These are phyloP conservation scores for Scheffersomyces stipitis DNA, from an alignment of 805 yeast species.

Conservation along the genomic window DNA sequence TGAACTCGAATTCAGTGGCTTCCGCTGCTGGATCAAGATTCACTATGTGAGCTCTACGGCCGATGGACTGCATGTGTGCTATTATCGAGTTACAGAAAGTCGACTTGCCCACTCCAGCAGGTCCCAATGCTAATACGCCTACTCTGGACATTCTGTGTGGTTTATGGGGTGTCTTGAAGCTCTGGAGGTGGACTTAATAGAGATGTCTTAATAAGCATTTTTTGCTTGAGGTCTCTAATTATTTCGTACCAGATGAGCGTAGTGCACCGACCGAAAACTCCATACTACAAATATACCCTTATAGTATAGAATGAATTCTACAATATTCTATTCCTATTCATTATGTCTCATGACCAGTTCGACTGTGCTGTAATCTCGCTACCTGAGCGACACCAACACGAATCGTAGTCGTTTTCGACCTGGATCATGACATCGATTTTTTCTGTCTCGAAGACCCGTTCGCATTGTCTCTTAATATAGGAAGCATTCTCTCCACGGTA, in stretches of 20 bases:
- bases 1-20: constrained; percentile 85
- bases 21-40: constrained; percentile 98
- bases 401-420: constrained; percentile 61
- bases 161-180: no score
- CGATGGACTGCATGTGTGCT: constrained; percentile 83
- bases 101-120: constrained; percentile 96
- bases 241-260: no score
- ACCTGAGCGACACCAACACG: constrained; percentile 63
- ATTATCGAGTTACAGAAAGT: constrained; percentile 90
- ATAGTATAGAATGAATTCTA: no score
- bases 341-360: no score
- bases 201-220: no score
- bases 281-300: no score
- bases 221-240: no score
- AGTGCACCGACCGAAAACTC: no score
- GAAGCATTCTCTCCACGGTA: constrained; percentile 64
- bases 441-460: constrained; percentile 48
- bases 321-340: no score
- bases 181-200: no score
- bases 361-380: constrained; percentile 2
- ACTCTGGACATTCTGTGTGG: constrained; percentile 99
- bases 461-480: constrained; percentile 59
- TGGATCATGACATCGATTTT: constrained; percentile 62
- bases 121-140: constrained; percentile 91
- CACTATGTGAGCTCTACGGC: constrained; percentile 91